Evolutionary conservation across 257 asterid species (phyloP).

Genomic region (Parsonsia alboflavescens): DNA sequence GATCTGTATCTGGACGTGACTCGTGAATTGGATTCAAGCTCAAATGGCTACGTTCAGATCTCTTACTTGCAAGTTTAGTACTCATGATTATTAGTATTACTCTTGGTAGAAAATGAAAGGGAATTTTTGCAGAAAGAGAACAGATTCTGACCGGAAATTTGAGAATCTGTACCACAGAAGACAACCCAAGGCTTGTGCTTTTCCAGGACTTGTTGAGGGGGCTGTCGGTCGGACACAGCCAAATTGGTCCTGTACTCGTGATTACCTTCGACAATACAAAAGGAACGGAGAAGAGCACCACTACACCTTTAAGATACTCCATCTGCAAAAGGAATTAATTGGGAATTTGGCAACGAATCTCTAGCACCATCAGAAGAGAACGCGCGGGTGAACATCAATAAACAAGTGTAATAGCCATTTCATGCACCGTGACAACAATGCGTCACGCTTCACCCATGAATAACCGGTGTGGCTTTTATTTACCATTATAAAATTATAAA

Average conservation of each 20-base stretch:
- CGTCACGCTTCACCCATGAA: background rate
- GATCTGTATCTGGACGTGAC: too few species aligned
- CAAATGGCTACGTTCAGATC: too few species aligned
- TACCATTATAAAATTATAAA: too few species aligned
- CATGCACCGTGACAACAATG: constrained; percentile 4
- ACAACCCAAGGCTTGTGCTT: background rate
- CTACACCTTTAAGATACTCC: too few species aligned
- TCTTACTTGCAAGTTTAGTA: too few species aligned
- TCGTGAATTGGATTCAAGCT: too few species aligned
- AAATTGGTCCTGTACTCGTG: background rate
- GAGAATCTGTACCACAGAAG: background rate
- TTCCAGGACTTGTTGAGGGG: background rate
- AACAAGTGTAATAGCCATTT: background rate
- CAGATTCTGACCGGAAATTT: background rate
- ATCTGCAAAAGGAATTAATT: background rate
- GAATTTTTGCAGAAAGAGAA: too few species aligned
- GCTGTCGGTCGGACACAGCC: background rate
- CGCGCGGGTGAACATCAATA: background rate
- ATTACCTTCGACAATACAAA: too few species aligned
- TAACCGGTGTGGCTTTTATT: too few species aligned
- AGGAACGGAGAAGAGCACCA: too few species aligned
- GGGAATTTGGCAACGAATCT: background rate
- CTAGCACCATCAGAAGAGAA: background rate
- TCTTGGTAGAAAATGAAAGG: too few species aligned
- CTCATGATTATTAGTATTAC: too few species aligned